Base-by-base conservation (phyloP, 495 filamentous ascomycete genomes). In the Neurospora sp. region DNA sequence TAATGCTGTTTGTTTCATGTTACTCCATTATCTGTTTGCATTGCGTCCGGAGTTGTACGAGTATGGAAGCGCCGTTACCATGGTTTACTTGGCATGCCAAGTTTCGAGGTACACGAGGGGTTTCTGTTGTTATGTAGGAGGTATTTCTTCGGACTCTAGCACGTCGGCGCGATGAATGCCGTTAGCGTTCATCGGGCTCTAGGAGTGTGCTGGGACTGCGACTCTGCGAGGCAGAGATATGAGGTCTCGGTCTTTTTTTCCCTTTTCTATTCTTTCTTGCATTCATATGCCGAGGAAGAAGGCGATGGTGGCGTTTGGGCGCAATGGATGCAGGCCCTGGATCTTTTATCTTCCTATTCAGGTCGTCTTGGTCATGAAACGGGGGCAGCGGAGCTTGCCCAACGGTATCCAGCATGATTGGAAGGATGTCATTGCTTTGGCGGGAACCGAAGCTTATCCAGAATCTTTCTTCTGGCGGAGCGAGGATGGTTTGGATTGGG, bases 1-100 rank as follows among this genome's bases (percentile, higher is more conserved):
- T 78, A 70, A 74, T 76, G 23, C 60, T 71, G 38, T 74, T 70
- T 76, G 70, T 42, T 71, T 76, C 73, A 74, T 73, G 71, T 71
- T 73, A 69, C 70, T 49, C 49, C 12, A 27, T 73, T 73, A 62
- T 75, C 35, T 76, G 46, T 70, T 42, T 81, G 80, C 80, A 82
- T 82, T 75, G 80, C 80, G 80, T 76, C 76, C 37, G 80, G 80
- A 77, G 80, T 82, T 78, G 73, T 74, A 74, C 62, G 79, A 74
- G 76, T 75, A 31, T 16, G 54, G 54, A 62, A 31, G 23, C 54
- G 54, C 42, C 41, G 38, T 20, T 38, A 72, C 44, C 31, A 62
- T 41, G 31, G 20, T 27, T 27, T 10, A 42, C 38, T 35, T 35
- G 71, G 42, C 41, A 72, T 14, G 38, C 16, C 54, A 62, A 31